A percentile compares a stretch with the other conserved stretches of the same genome.
These are phyloP conservation scores for Oidiodendron maius DNA, from an alignment of 495 filamentous ascomycete genomes.

Conservation along the genomic window DNA sequence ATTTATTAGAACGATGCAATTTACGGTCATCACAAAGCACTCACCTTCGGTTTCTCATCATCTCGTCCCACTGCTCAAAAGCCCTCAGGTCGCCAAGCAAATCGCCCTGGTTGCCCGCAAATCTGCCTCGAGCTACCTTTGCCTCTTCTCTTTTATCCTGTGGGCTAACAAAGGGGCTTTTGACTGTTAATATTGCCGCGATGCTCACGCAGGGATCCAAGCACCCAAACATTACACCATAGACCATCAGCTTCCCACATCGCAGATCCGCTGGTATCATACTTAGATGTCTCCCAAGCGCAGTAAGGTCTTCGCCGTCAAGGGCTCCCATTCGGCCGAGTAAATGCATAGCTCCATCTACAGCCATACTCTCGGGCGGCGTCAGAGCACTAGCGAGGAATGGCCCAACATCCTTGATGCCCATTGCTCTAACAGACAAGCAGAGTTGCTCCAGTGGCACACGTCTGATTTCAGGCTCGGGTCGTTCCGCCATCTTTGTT, in stretches of 20 bases:
- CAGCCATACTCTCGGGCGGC: constrained; percentile 75
- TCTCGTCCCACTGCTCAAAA: constrained; percentile 71
- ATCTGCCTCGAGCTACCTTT: constrained; percentile 67
- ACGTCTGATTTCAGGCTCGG: constrained; percentile 87
- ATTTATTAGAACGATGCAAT: constrained; percentile 8
- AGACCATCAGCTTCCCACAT: constrained; percentile 92
- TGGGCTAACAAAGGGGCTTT: constrained; percentile 78
- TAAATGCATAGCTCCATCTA: constrained; percentile 74
- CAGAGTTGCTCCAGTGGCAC: constrained; percentile 94
- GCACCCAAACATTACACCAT: constrained; percentile 88
- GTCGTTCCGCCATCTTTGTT: constrained; percentile 77
- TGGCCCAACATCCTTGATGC: constrained; percentile 65
- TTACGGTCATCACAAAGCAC: neutral
- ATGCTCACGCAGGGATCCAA: constrained; percentile 87
- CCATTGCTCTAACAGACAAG: constrained; percentile 91
- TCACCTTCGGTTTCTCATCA: constrained; percentile 38
- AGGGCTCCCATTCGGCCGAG: constrained; percentile 83
- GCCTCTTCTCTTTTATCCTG: constrained; percentile 75
- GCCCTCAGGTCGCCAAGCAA: constrained; percentile 80
- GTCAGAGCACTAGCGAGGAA: constrained; percentile 87
- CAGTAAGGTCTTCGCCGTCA: constrained; percentile 77
- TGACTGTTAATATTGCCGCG: constrained; percentile 79
- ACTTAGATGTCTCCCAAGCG: constrained; percentile 81
- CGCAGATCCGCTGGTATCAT: constrained; percentile 94
- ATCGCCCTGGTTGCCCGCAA: constrained; percentile 76